Percentiles rank a stretch among this genome's conserved stretches.
Evolutionary conservation across 257 asterid genomes (phyloP).

Genomic region (Rubia yunnanensis): DNA sequence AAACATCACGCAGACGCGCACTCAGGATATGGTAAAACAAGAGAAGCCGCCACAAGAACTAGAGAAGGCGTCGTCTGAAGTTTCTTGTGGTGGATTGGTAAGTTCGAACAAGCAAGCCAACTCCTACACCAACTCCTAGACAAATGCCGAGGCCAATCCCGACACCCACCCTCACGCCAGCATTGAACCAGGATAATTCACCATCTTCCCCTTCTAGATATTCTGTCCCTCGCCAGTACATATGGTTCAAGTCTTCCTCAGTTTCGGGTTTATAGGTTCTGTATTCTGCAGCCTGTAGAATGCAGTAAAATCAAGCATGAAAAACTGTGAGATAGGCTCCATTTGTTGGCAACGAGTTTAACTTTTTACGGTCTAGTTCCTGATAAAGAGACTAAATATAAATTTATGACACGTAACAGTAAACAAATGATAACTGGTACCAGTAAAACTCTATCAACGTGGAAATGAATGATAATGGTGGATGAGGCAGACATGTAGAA

Average conservation of each 20-base stretch:
- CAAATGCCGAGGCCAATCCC: conserved; percentile 70
- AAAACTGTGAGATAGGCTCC: neutral
- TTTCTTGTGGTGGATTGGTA: conserved; percentile 49
- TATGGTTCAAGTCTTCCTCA: conserved; percentile 27
- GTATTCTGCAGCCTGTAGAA: conserved; percentile 28
- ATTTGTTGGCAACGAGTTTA: neutral
- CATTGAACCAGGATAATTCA: conserved; percentile 67
- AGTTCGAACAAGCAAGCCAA: conserved; percentile 53
- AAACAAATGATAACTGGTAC: neutral
- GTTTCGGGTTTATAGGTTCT: conserved; percentile 24
- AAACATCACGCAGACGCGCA: neutral
- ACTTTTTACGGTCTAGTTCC: neutral
- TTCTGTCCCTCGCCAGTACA: conserved; percentile 31
- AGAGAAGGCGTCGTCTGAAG: conserved; percentile 62
- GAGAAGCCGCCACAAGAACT: neutral
- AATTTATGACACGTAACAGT: too few species aligned
- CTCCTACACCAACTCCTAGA: conserved; percentile 61
- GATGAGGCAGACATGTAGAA: too few species aligned
- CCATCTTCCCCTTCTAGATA: conserved; percentile 53
- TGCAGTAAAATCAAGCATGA: conserved; percentile 1
- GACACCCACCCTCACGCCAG: conserved; percentile 76
- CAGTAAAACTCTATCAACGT: neutral
- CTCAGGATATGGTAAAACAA: conserved; percentile 3
- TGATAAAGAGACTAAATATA: neutral
- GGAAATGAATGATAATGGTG: too few species aligned